Evolutionary conservation across 306 rosid species (phyloP).

Genomic region (Prunus padus): DNA sequence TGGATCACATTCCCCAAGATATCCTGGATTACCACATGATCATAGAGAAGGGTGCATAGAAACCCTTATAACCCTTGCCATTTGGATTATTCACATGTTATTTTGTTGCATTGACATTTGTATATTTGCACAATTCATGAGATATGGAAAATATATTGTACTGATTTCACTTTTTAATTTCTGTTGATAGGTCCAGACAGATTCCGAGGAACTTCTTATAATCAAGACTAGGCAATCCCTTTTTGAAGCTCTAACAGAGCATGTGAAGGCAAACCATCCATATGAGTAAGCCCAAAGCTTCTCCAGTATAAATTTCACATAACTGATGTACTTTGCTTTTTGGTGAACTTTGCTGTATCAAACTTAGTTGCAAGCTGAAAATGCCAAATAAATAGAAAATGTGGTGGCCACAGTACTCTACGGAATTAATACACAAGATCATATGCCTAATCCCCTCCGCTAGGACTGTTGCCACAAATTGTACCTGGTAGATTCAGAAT

Average conservation of each 20-base stretch:
- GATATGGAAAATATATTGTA: background rate
- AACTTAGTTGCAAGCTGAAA: conserved; percentile 3
- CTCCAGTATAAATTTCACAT: conserved; percentile 4
- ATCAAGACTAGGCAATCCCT: conserved; percentile 93
- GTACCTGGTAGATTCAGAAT: background rate
- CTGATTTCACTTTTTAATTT: conserved; percentile 27
- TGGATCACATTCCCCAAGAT: conserved; percentile 10
- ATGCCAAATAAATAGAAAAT: background rate
- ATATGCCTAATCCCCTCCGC: background rate
- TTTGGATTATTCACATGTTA: background rate
- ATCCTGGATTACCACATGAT: conserved; percentile 5
- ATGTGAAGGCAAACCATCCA: conserved; percentile 79
- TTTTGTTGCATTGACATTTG: background rate
- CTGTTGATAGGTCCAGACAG: conserved; percentile 66
- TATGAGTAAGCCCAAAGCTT: conserved; percentile 61
- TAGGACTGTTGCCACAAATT: background rate
- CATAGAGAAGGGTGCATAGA: conserved; percentile 2
- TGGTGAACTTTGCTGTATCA: background rate
- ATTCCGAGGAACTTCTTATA: conserved; percentile 80
- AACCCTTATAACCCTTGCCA: background rate
- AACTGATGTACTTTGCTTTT: background rate
- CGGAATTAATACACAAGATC: background rate
- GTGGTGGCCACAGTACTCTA: background rate
- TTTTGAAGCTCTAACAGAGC: conserved; percentile 74
- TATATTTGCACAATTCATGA: conserved; percentile 4